Percentiles rank a stretch among this genome's conserved stretches.
phyloP scores from a whole-genome alignment of 306 rosid species.

The Lotus japonicus region DNA sequence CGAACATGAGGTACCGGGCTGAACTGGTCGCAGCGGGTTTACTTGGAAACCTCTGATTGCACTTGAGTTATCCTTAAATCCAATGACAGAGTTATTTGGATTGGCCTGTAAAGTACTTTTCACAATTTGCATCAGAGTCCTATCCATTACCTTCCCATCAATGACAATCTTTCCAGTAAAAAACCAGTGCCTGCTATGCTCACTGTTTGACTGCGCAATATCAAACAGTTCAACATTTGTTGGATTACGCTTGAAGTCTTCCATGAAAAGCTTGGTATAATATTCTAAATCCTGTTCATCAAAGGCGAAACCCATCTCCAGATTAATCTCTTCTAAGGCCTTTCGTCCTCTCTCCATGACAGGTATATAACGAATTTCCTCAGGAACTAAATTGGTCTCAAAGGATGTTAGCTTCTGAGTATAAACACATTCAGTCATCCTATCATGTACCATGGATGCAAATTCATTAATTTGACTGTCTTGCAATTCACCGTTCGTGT shows the following conservation, averaged over 20 bases:
- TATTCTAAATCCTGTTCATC: slow-evolving; percentile 83
- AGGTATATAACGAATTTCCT: slow-evolving; percentile 56
- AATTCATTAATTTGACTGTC: slow-evolving; percentile 57
- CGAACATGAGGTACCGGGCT: slow-evolving; percentile 66
- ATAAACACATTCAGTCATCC: slow-evolving; percentile 87
- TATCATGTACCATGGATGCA: slow-evolving; percentile 73
- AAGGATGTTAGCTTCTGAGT: slow-evolving; percentile 58
- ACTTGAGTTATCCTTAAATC: slow-evolving; percentile 93
- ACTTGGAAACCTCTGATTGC: slow-evolving; percentile 78
- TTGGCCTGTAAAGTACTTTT: slow-evolving; percentile 78
- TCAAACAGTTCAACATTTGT: slow-evolving; percentile 83
- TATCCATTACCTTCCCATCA: slow-evolving; percentile 62
- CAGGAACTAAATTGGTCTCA: slow-evolving; percentile 53
- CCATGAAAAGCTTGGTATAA: slow-evolving; percentile 73
- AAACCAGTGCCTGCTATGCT: slow-evolving; percentile 96
- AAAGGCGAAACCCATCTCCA: slow-evolving; percentile 82
- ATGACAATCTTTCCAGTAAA: slow-evolving; percentile 70
- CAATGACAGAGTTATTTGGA: slow-evolving; percentile 80
- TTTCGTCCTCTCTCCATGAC: slow-evolving; percentile 76
- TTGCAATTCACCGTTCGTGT: slow-evolving; percentile 36
- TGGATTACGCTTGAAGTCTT: slow-evolving; percentile 77
- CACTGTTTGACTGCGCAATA: slow-evolving; percentile 90
- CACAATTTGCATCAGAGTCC: slow-evolving; percentile 88
- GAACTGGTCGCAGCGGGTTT: slow-evolving; percentile 55
- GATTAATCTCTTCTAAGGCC: slow-evolving; percentile 82